Conservation (phyloP, 306 rosid species). For the Benincasa hispida region DNA sequence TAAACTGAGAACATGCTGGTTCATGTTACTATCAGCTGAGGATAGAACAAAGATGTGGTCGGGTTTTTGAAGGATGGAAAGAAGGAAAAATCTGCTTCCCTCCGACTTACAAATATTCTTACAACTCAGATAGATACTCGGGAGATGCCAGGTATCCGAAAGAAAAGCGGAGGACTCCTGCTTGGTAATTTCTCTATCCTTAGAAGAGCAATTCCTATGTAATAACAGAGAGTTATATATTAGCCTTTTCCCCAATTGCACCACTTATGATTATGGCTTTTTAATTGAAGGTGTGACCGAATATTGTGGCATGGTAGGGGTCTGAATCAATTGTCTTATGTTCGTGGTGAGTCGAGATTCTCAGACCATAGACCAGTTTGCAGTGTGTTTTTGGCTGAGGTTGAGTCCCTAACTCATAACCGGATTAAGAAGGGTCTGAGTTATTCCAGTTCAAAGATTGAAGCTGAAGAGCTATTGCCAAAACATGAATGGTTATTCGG, state of each 20-base stretch:
- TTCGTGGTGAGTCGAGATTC: slow-evolving; percentile 90
- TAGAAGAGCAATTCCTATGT: not conserved
- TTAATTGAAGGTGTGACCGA: slow-evolving; percentile 78
- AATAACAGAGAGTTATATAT: not conserved
- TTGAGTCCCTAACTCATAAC: slow-evolving; percentile 51
- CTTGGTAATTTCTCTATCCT: slow-evolving; percentile 10
- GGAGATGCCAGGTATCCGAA: slow-evolving; percentile 4
- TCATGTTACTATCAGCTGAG: slow-evolving; percentile 4
- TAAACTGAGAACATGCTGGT: not conserved
- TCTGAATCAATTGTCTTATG: slow-evolving; percentile 68
- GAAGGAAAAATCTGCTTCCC: slow-evolving; percentile 14
- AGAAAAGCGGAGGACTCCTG: slow-evolving; percentile 15
- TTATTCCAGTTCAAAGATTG: slow-evolving; percentile 67
- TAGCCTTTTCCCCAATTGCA: not conserved
- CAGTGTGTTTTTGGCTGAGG: slow-evolving; percentile 66
- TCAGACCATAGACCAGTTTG: slow-evolving; percentile 97
- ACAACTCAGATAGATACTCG: slow-evolving; percentile 6
- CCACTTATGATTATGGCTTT: not conserved
- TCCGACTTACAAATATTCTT: slow-evolving; percentile 12
- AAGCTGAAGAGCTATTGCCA: slow-evolving; percentile 79
- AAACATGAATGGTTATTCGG: slow-evolving; percentile 38
- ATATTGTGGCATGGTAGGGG: slow-evolving; percentile 92
- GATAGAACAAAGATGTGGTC: slow-evolving; percentile 1
- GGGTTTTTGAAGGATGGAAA: slow-evolving; percentile 11
- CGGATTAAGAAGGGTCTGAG: slow-evolving; percentile 62